Percentiles rank a stretch among this genome's conserved stretches.
Evolutionary conservation across 306 rosid genomes (phyloP).

Genomic region (Cucumis sativus): DNA sequence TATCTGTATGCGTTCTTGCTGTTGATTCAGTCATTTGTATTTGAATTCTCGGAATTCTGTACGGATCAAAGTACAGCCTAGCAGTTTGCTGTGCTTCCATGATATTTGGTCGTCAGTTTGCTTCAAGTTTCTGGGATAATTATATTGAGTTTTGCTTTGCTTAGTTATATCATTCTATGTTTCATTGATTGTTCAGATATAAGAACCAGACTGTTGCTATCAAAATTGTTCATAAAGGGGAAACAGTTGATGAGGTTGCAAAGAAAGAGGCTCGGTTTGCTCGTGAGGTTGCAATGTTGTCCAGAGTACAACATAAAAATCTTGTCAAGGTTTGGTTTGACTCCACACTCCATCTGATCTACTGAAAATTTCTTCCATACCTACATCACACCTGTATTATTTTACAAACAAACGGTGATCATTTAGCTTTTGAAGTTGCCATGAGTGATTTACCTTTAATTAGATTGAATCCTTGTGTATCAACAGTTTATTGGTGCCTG

Average conservation of each 20-base stretch:
- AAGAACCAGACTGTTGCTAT: constrained; percentile 79
- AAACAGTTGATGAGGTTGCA: constrained; percentile 54
- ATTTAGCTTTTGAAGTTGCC: background rate
- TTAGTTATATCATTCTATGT: constrained; percentile 9
- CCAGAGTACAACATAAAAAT: constrained; percentile 86
- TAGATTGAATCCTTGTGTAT: constrained; percentile 18
- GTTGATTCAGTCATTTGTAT: background rate
- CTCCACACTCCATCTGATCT: background rate
- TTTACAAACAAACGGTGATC: constrained; percentile 5
- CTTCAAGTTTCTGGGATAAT: constrained; percentile 7
- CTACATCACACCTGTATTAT: background rate
- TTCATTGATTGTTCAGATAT: constrained; percentile 39
- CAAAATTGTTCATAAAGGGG: constrained; percentile 73
- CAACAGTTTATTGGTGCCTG: constrained; percentile 88
- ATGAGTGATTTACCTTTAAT: background rate
- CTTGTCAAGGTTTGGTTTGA: constrained; percentile 66
- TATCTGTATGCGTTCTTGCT: background rate
- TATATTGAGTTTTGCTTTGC: background rate
- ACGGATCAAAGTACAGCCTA: background rate
- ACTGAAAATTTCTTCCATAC: background rate
- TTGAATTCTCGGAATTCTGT: background rate
- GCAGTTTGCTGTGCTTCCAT: constrained; percentile 4
- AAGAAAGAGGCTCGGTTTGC: constrained; percentile 74
- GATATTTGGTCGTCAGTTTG: background rate
- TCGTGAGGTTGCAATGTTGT: constrained; percentile 85